These are phyloP conservation scores for Bisporella sp. DNA, from an alignment of 2,329 filamentous ascomycete species.

Conservation along the genomic window DNA sequence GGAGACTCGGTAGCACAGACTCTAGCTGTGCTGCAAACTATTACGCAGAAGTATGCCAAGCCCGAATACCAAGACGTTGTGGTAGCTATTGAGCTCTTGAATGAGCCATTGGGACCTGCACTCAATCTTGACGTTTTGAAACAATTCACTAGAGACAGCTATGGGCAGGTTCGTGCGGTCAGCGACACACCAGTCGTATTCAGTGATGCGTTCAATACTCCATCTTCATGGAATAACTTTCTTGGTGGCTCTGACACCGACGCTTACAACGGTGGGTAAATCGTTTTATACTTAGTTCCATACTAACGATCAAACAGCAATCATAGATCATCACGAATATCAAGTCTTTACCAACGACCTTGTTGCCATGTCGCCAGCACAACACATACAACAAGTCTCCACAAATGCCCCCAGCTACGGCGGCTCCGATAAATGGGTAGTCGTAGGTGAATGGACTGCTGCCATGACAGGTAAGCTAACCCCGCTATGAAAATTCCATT, in stretches of 20 bases:
- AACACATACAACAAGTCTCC: constrained; percentile 52
- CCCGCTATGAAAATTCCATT: no score
- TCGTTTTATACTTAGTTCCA: constrained; percentile 36
- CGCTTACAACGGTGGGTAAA: constrained; percentile 34
- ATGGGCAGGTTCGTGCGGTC: constrained; percentile 35
- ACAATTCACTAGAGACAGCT: constrained; percentile 43
- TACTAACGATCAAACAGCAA: constrained; percentile 37
- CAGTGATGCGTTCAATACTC: constrained; percentile 47
- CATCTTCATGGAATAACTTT: constrained; percentile 54
- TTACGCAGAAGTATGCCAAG: constrained; percentile 50
- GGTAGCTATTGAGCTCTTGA: constrained; percentile 48
- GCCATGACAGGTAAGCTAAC: constrained; percentile 44
- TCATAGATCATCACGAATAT: constrained; percentile 64
- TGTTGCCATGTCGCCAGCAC: constrained; percentile 39
- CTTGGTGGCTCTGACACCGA: constrained; percentile 43
- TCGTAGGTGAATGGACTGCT: constrained; percentile 63
- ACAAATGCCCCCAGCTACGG: constrained; percentile 41
- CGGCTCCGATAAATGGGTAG: constrained; percentile 55
- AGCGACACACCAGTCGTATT: constrained; percentile 47
- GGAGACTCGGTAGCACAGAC: constrained; percentile 43
- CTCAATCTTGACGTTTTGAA: constrained; percentile 29
- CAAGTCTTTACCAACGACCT: constrained; percentile 51
- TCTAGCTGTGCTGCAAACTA: constrained; percentile 47
- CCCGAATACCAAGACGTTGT: constrained; percentile 49
- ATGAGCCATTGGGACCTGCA: constrained; percentile 38